These are phyloP conservation scores for Symbiodinium natans DNA, from an alignment of 73 alveolate genomes.

Conservation along the genomic window DNA sequence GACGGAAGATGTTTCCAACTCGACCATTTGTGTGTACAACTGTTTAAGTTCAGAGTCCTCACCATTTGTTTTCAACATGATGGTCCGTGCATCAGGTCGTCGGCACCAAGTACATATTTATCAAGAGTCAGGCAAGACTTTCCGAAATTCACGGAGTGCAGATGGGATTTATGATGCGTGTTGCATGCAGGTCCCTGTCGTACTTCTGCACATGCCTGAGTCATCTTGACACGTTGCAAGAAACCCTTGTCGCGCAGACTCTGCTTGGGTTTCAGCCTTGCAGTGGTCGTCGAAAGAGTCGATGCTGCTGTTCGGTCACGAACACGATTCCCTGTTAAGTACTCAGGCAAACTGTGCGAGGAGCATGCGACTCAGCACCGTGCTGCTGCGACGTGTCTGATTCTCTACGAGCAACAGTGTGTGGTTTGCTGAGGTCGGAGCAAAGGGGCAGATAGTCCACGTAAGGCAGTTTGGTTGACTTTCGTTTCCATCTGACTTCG, in stretches of 20 bases:
- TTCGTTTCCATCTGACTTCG: background rate
- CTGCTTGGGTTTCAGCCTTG: too few relatives aligned
- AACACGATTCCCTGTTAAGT: background rate
- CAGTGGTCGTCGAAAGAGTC: background rate
- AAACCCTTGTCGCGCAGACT: too few relatives aligned
- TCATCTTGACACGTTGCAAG: background rate
- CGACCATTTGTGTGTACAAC: too few relatives aligned
- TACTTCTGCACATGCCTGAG: conserved; percentile 6
- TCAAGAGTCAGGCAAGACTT: background rate
- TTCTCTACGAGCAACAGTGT: background rate
- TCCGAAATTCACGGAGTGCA: background rate
- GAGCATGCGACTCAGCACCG: background rate
- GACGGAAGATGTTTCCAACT: too few relatives aligned
- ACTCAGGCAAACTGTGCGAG: conserved; percentile 27
- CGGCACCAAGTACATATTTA: background rate
- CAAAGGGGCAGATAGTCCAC: conserved; percentile 60
- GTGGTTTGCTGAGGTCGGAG: conserved; percentile 23
- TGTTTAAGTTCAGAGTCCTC: too few relatives aligned
- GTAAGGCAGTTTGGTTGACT: background rate
- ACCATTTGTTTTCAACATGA: background rate
- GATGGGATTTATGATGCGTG: background rate
- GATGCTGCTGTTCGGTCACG: background rate
- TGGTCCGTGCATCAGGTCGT: background rate
- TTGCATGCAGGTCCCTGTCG: conserved; percentile 39
- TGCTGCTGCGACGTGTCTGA: background rate